Evolutionary conservation across 1,284 basidiomycete genomes (phyloP), one percentile per base, ranked within the genome.

Genomic region (Malassezia yamatoensis): DNA sequence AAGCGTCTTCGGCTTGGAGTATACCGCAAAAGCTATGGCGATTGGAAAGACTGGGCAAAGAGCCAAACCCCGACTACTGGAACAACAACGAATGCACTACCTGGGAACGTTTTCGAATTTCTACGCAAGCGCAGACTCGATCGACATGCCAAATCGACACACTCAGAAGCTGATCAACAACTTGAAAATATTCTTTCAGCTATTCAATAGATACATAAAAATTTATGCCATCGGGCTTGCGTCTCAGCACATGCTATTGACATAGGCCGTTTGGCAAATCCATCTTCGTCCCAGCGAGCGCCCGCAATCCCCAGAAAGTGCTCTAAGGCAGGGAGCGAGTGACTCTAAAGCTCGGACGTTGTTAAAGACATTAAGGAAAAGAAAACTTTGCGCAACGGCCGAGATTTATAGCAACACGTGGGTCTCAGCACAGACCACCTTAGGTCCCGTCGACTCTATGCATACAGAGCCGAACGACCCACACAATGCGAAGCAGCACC

Each of bases 1-100:
- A 58, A 61, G 33, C 63, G 64, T 21, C 41, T 72, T n/a, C 62
- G 68, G 18, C 53, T 73, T 16, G 60, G 54, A 32, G 45, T 70
- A 37, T 73, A 61, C 39, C 58, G 72, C 37, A 65, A 67, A 53
- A 58, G 61, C 13, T 52, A 50, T 11, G 33, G 58, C 32, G 63
- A 64, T 44, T 74, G 72, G 72, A 65, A 59, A 16, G 57, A 60
- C 13, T 63, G 58, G 60, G 55, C 51, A 9, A 43, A 33, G 34
- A 42, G 21, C 5, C 45, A 55, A 18, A 37, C 42, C 5, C 10
- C 18, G 43, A 33, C 29, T 12, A 2, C 38, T 7, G 20, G 20
- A 18, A 29, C 45, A 13, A 21, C 29, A 10, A 20, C n/a, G 6
- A 44, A 32, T 16, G 34, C 1, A 0, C 32, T n/a, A 33, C 11